Base-by-base conservation (phyloP, 2,329 filamentous ascomycete genomes). In the Alternaria triticina region DNA sequence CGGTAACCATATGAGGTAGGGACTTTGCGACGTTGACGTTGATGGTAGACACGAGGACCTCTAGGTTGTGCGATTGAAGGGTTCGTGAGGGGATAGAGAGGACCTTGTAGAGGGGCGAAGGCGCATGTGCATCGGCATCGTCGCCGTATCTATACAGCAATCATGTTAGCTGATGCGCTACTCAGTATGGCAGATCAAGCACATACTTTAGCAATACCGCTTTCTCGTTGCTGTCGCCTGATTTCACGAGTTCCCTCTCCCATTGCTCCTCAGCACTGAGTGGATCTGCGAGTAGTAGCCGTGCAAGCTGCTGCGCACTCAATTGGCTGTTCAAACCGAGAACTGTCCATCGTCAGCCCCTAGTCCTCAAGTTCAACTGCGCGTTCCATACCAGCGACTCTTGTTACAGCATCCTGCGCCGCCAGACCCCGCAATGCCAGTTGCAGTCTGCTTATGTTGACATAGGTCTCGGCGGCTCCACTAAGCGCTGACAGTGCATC, bases 361-460 rank as follows among this genome's bases (percentile, higher is more conserved):
- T 25, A 49, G 50, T 22, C 23, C 22, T 50, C 5, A 20, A 33
- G 25, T 57, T 11, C 20, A 17, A 57, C 46, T 43, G 20, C 65
- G 70, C 15, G 13, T 76, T 75, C 75, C 52, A 75, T 76, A 83
- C 87, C 82, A 49, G 87, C 88, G 70, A 90, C 79, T 54, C 88
- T 80, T 47, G 87, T 82, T 10, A 87, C 81, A 3, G 86, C 84
- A 64, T 82, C 79, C 50, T 85, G 81, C 23, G 82, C 83, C 71
- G 88, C 87, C 66, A 90, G 74, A 22, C 91, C 89, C 66, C 88
- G 86, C 22, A 93, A 81, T 12, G 91, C 91, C 70, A 95, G 86
- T 77, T 92, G 90, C 49, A 94, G 76, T 59, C 90, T 85, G 28
- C 90, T 88, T n/a, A 90, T 84, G 72, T 91, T 91, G 57, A 91